phyloP scores from a whole-genome alignment of 148 eudicot species.

The Dianthus caryophyllus region DNA sequence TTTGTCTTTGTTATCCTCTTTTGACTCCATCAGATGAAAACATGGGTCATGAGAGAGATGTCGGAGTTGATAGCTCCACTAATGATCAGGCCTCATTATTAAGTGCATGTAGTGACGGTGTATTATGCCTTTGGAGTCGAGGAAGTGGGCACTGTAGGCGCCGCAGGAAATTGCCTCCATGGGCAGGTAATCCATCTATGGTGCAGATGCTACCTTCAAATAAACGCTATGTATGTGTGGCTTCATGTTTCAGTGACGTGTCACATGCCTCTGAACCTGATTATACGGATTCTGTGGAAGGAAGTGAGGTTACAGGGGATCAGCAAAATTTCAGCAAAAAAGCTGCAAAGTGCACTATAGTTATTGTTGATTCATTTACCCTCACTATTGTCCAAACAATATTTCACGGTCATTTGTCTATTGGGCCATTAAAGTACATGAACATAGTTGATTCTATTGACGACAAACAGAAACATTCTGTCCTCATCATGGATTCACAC shows the following conservation, averaged over 20 bases:
- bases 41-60: slow-evolving; percentile 31
- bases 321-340: slow-evolving; percentile 34
- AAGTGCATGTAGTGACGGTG: slow-evolving; percentile 92
- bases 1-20: slow-evolving; percentile 66
- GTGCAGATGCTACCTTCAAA: slow-evolving; percentile 61
- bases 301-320: slow-evolving; percentile 34
- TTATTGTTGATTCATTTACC: slow-evolving; percentile 73
- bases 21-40: slow-evolving; percentile 47
- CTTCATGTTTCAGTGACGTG: slow-evolving; percentile 43
- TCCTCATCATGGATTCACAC: slow-evolving; percentile 56
- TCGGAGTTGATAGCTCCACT: slow-evolving; percentile 28
- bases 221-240: slow-evolving; percentile 75
- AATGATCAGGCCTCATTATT: slow-evolving; percentile 55
- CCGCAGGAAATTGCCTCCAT: slow-evolving; percentile 89
- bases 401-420: slow-evolving; percentile 65
- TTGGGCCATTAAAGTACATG: slow-evolving; percentile 81
- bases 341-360: slow-evolving; percentile 58
- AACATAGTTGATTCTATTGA: slow-evolving; percentile 43
- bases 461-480: slow-evolving; percentile 46
- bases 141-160: slow-evolving; percentile 89
- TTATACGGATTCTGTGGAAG: slow-evolving; percentile 35
- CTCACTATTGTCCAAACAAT: slow-evolving; percentile 73
- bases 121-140: slow-evolving; percentile 91
- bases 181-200: slow-evolving; percentile 80
- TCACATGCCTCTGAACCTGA: slow-evolving; percentile 39